Base-by-base conservation (phyloP, 176 grass and related monocot genomes). In the Hsuehochloa calcarea region DNA sequence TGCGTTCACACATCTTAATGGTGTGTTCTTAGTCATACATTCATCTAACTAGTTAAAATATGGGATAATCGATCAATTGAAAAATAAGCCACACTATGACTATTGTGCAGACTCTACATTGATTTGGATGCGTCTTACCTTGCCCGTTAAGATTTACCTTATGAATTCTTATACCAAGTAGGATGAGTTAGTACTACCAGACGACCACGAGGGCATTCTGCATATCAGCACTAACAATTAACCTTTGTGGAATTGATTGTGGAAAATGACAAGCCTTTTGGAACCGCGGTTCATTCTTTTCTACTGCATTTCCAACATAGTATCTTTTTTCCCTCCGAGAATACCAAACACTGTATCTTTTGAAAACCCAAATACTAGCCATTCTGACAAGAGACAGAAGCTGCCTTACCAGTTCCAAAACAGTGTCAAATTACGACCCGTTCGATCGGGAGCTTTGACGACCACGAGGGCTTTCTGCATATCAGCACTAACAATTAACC, bases 331-430 rank as follows among this genome's bases (percentile, higher is more conserved):
- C 15, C 45, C 38, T 5, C 11, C 11, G 2, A 23, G 31, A 39
- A 38, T 37, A n/a, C 31, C 10, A 11, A 45, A 12, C 44, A 11
- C 44, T 9, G 40, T 43, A 8, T 45, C 44, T 45, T 45, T 3
- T 45, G 10, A 34, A 34, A 34, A 34, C 31, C 31, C 31, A 34
- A 34, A 34, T 34, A 34, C 31, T 34, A 26, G 79, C 39, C 74
- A 35, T 1, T 45, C 49, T 6, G 60, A 63, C 25, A 14, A 31
- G 13, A 9, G 20, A 5, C 67, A 39, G 87, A 89, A 89, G 82
- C 75, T 89, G 68, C 87, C 68, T 47, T 16, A 80, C 68, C 85
- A 85, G 81, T 89, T 89, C 87, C 75, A 4, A 3, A 19, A 12
- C 3, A 40, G 35, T 5, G 31, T 7, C 1, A 61, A 1, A 44